These are phyloP conservation scores for Wickerhamomyces alni DNA, from an alignment of 805 yeast species.

Conservation along the genomic window DNA sequence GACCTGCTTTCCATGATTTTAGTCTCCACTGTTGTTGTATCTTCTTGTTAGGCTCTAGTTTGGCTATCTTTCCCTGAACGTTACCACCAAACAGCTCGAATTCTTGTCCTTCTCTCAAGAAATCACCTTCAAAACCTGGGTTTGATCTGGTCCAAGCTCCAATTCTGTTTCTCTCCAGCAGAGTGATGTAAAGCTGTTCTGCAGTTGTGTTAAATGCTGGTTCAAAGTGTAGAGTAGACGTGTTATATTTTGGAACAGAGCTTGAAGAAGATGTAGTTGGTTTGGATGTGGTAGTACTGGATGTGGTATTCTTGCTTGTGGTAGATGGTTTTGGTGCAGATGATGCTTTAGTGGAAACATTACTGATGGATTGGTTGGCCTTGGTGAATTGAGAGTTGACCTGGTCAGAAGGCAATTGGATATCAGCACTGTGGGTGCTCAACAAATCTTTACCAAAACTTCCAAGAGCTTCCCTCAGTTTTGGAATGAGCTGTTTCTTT, in stretches of 20 bases:
- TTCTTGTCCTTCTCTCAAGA: conserved; percentile 44
- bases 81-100: conserved; percentile 85
- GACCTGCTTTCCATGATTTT: conserved; percentile 82
- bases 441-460: conserved; percentile 78
- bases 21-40: conserved; percentile 84
- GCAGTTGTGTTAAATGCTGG: conserved; percentile 85
- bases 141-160: conserved; percentile 85
- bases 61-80: conserved; percentile 62
- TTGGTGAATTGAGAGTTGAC: conserved; percentile 51
- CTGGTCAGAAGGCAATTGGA: conserved; percentile 73
- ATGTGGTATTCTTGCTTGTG: background rate
- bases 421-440: conserved; percentile 70
- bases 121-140: conserved; percentile 48
- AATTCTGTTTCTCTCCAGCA: conserved; percentile 70
- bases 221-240: conserved; percentile 70
- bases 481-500: conserved; percentile 55
- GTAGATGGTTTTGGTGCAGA: conserved; percentile 2
- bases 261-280: conserved; percentile 11
- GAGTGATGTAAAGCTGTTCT: conserved; percentile 73
- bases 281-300: conserved; percentile 4
- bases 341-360: conserved; percentile 5
- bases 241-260: conserved; percentile 61
- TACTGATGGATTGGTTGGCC: conserved; percentile 33
- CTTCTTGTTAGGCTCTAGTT: conserved; percentile 49
- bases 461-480: conserved; percentile 53